These are phyloP conservation scores for Picea abies DNA, from an alignment of 83 land plant genomes.

Conservation along the genomic window DNA sequence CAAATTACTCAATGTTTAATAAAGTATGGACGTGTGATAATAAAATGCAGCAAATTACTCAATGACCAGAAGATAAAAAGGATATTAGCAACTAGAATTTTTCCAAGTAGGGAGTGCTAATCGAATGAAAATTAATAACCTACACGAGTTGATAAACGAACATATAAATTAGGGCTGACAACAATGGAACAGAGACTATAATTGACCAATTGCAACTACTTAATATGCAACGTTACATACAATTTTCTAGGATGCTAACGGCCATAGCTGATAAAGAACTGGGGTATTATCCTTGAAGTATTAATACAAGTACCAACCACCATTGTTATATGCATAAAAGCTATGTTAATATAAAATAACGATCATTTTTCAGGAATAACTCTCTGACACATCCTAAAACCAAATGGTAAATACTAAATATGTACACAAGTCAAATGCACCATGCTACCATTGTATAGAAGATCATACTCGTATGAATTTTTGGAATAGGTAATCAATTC, in stretches of 20 bases:
- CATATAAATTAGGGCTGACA: neutral
- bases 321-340: neutral
- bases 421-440: neutral
- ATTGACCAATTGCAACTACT: no score
- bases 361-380: neutral
- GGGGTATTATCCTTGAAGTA: no score
- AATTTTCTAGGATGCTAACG: neutral
- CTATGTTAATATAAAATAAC: neutral
- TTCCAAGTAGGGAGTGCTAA: no score
- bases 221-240: neutral
- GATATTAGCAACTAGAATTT: no score
- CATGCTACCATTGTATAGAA: neutral
- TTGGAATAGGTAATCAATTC: neutral
- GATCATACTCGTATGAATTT: neutral
- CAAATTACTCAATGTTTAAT: no score
- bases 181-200: no score
- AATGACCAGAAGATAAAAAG: no score
- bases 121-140: neutral
- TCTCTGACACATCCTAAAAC: neutral
- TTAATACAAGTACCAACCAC: no score
- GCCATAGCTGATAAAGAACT: neutral
- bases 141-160: neutral
- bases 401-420: neutral
- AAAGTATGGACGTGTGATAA: no score
- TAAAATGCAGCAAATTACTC: no score